Evolutionary conservation across 768 basidiomycete genomes (phyloP).

Genomic region (Nevesoporus exiguus): DNA sequence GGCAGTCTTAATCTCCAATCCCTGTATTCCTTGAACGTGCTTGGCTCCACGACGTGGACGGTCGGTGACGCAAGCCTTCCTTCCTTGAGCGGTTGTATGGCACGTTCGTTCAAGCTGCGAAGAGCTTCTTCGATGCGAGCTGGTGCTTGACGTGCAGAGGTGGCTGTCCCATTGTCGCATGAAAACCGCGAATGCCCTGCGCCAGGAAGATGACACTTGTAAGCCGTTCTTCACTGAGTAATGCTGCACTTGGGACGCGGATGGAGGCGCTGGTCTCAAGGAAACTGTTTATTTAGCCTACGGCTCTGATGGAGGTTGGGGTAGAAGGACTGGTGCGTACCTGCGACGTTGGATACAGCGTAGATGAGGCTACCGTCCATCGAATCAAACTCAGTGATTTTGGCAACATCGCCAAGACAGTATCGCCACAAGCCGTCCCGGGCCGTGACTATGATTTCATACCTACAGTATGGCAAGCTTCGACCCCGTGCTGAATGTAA

Average conservation of each 20-base stretch:
- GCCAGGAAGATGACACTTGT: slow-evolving; percentile 9
- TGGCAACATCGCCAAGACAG: not conserved
- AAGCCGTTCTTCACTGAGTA: slow-evolving; percentile 12
- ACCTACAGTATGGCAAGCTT: slow-evolving; percentile 10
- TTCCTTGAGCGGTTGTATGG: not conserved
- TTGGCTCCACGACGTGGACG: slow-evolving; percentile 8
- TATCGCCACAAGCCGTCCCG: slow-evolving; percentile 11
- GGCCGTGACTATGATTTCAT: slow-evolving; percentile 19
- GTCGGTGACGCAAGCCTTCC: slow-evolving; percentile 6
- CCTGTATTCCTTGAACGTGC: slow-evolving; percentile 20
- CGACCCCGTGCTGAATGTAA: slow-evolving; percentile 9
- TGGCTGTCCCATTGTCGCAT: not conserved
- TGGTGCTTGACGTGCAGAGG: not conserved
- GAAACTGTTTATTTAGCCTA: not conserved
- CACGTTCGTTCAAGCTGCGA: not conserved
- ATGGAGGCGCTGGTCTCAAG: slow-evolving; percentile 1
- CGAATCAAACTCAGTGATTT: slow-evolving; percentile 14
- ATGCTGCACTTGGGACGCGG: not conserved
- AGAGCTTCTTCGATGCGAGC: slow-evolving; percentile 5
- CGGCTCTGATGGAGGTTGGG: not conserved
- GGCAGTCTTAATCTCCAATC: slow-evolving; percentile 1
- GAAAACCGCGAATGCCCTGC: slow-evolving; percentile 3
- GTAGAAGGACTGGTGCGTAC: slow-evolving; percentile 1
- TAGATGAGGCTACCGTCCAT: slow-evolving; percentile 16
- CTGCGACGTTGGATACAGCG: slow-evolving; percentile 16